Evolutionary conservation across 495 filamentous ascomycete genomes (phyloP).

Genomic region (Entonaema liquescens): DNA sequence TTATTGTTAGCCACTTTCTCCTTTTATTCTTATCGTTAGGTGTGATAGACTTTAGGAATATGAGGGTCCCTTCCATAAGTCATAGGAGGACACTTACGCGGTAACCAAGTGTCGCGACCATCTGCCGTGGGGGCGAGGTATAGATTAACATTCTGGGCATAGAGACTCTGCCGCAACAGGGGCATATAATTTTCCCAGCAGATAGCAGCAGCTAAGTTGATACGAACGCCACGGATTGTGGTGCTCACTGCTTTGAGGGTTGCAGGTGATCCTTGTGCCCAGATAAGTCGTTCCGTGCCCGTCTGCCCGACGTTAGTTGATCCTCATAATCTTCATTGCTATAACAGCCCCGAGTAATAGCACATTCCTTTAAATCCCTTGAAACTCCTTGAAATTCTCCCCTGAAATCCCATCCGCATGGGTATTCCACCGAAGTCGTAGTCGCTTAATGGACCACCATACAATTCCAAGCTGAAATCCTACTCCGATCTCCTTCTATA

Average conservation of each 20-base stretch:
- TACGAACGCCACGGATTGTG: constrained; percentile 75
- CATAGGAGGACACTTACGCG: constrained; percentile 50
- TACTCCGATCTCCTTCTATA: neutral
- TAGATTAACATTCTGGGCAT: constrained; percentile 90
- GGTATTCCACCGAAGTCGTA: neutral
- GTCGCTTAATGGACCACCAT: neutral
- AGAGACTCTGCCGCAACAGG: constrained; percentile 73
- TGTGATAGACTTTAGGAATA: too few relatives aligned
- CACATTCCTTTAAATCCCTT: too few relatives aligned
- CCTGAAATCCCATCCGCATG: neutral
- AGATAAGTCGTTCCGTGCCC: constrained; percentile 81
- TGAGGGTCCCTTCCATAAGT: too few relatives aligned
- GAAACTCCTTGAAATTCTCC: too few relatives aligned
- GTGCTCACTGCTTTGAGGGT: constrained; percentile 85
- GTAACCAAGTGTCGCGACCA: constrained; percentile 81
- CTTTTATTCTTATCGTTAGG: too few relatives aligned
- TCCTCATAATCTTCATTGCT: neutral
- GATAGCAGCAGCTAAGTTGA: constrained; percentile 86
- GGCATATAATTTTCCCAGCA: constrained; percentile 99
- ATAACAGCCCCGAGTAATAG: too few relatives aligned
- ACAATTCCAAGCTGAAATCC: neutral
- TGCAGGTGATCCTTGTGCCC: constrained; percentile 85
- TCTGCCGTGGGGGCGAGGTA: constrained; percentile 95
- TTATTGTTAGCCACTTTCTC: neutral
- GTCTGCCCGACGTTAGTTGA: constrained; percentile 60